phyloP scores from a whole-genome alignment of 169 alveolate genomes.

The Sarcocystis neurona region DNA sequence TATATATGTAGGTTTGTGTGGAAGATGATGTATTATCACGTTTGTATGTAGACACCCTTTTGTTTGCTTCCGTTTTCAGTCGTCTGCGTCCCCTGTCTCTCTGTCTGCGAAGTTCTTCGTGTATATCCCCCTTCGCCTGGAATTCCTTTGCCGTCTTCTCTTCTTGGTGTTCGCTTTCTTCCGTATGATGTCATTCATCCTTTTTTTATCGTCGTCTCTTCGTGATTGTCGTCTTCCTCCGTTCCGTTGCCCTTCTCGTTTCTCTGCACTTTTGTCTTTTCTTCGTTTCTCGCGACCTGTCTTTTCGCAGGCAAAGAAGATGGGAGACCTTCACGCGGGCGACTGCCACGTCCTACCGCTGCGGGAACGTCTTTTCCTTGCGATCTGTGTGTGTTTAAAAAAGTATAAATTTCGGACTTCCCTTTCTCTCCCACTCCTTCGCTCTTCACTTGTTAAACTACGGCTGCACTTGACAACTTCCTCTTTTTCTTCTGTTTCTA shows the following conservation, averaged over 20 bases:
- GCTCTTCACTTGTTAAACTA: not conserved
- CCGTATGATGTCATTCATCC: no score
- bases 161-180: no score
- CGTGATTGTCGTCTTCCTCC: not conserved
- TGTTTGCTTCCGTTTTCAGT: no score
- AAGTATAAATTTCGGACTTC: not conserved
- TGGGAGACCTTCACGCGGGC: constrained; percentile 16
- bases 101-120: no score
- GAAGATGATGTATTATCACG: no score
- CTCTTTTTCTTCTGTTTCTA: no score
- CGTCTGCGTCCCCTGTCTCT: no score
- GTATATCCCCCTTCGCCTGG: no score
- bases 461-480: not conserved
- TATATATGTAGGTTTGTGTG: no score
- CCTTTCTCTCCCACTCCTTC: not conserved
- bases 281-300: not conserved
- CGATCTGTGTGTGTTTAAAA: not conserved
- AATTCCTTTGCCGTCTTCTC: no score
- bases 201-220: no score
- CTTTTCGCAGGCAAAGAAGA: constrained; percentile 7
- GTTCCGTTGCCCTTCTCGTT: not conserved
- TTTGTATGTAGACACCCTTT: no score
- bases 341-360: constrained; percentile 1
- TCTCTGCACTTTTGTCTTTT: not conserved
- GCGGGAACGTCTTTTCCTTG: not conserved